Base-by-base conservation (phyloP, 257 asterid genomes). In the Solanum neorickii region DNA sequence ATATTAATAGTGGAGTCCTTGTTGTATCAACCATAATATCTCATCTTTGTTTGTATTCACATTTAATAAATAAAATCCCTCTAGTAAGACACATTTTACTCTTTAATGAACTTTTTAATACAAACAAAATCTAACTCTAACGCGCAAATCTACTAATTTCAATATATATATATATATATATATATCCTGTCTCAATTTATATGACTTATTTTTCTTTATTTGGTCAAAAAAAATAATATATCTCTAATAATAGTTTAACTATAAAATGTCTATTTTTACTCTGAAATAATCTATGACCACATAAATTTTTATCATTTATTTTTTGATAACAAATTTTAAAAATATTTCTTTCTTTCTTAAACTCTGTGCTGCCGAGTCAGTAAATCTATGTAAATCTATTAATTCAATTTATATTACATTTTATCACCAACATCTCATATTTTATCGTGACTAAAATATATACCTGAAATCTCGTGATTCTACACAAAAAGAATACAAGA, bases 401-500 rank as follows among this genome's bases (percentile, higher is more conserved):
- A 3, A 33, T 3, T 33, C 35, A 33, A 33, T 33, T 33, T 52
- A 56, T 56, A 18, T 56, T 12, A 56, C 65, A 20, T 56, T 0
- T 20, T 56, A 56, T 56, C 65, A 7, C 2, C 11, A 56, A 20
- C 15, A n/a, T 20, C 13, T 21, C 23, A 7, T 59, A 59, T 59
- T 21, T 59, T 9, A 21, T 23, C 14, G 12, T 0, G 1, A 5
- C 3, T n/a, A 0, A 25, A 1, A 65, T 65, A 0, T 66, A 4
- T 12, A 25, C 10, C 0, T 25, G 20, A 65, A 65, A 65, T 65
- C 8, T n/a, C 14, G 12, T 11, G 16, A 65, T 65, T 62, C 7
- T 62, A 0, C 4, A 20, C 31, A 29, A 3, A 68, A 29, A 6
- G 0, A n/a, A 5, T 65, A 65, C 16, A 7, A n/a, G 1, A 68